These are phyloP conservation scores for Lecanicillium sp. DNA, from an alignment of 2,329 filamentous ascomycete species.

Conservation along the genomic window DNA sequence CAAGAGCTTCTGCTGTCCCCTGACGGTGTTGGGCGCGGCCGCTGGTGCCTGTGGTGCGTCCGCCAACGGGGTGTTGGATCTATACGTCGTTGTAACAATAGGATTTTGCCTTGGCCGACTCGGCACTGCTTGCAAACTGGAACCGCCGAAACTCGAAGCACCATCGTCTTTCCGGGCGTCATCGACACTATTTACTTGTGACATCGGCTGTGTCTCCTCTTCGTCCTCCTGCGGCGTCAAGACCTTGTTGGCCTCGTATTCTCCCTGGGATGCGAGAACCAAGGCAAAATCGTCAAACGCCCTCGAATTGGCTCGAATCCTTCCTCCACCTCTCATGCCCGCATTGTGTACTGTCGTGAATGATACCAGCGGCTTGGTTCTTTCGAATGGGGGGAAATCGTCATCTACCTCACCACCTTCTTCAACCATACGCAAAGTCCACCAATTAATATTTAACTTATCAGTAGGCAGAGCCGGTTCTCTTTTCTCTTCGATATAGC, in stretches of 20 bases:
- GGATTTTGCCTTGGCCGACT: constrained; percentile 43
- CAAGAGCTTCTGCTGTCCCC: constrained; percentile 62
- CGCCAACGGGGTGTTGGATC: constrained; percentile 43
- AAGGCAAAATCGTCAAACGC: constrained; percentile 78
- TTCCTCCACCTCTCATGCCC: constrained; percentile 55
- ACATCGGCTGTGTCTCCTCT: constrained; percentile 24
- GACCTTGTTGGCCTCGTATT: constrained; percentile 60
- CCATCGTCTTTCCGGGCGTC: constrained; percentile 16
- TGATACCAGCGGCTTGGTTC: constrained; percentile 64
- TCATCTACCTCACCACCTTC: constrained; percentile 79
- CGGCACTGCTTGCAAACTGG: constrained; percentile 15
- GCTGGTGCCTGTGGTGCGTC: constrained; percentile 45
- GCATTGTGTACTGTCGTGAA: constrained; percentile 80
- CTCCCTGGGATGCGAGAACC: constrained; percentile 60
- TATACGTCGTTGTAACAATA: constrained; percentile 52
- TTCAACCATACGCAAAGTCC: constrained; percentile 76
- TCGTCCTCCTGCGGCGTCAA: constrained; percentile 59
- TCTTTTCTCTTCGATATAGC: constrained; percentile 68
- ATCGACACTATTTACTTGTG: constrained; percentile 1
- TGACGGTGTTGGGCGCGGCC: constrained; percentile 33
- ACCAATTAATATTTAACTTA: constrained; percentile 72
- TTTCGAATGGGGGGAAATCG: constrained; percentile 71
- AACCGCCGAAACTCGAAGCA: neutral
- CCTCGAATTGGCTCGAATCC: constrained; percentile 60
- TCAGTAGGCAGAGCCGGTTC: constrained; percentile 56